Base-by-base conservation (phyloP, 768 basidiomycete genomes). In the Phanerodontia chrysosporium region DNA sequence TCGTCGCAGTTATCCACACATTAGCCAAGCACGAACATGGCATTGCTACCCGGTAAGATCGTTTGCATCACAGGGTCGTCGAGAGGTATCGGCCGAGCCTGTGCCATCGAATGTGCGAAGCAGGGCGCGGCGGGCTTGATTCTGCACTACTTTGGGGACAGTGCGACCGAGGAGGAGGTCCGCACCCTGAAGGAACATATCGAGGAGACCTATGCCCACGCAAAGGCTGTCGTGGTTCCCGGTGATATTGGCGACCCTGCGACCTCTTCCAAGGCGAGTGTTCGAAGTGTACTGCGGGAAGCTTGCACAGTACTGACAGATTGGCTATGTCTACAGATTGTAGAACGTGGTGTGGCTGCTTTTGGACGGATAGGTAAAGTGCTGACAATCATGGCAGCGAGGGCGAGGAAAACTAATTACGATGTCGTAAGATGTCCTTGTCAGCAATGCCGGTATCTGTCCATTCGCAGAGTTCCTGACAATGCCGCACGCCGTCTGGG, bases 51-150 rank as follows among this genome's bases (percentile, higher is more conserved):
- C 22, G 74, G 77, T 65, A 88, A 88, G 68, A 72, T 87, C 42
- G 83, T 89, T 16, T 83, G 82, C 59, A 84, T 91, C 63, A 90
- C 89, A 16, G 88, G 88, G 18, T 78, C 84, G n/a, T 86, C 85
- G 7, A 76, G 85, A 59, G 89, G 88, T 22, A 91, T 91, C 58
- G 88, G 89, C 13, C 77, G 84, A 61, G 85, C 83, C 28, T 86
- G 85, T 62, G 87, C 85, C 22, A 69, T 87, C 18, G 85, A 86
- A 62, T 82, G 80, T 53, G 84, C 83, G 2, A 79, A 81, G 60
- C 81, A 89, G 59, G 87, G 87, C 8, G 88, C 87, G 16, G 72
- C 72, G 2, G 83, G 82, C 45, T 71, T 91, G 46, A 77, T 88
- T 48, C 68, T 91, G 57, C 89, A 91, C 65, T 87, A 87, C 69